Percentiles rank a stretch among this genome's conserved stretches.
These are phyloP conservation scores for Lentinula raphanica DNA, from an alignment of 768 basidiomycete species.

Conservation along the genomic window DNA sequence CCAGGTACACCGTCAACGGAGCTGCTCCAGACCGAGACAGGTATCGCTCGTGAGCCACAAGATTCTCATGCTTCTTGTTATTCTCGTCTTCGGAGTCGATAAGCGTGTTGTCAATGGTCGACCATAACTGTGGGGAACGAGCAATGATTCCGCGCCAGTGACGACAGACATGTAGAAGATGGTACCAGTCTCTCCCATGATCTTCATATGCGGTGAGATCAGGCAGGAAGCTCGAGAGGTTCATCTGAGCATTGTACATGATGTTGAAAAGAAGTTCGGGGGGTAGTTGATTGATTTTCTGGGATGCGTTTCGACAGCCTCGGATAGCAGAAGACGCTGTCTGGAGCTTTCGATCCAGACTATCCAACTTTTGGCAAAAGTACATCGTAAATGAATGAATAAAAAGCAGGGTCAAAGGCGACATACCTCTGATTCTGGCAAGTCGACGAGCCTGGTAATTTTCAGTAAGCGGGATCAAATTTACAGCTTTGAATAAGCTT, in stretches of 20 bases:
- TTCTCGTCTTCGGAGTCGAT: not conserved
- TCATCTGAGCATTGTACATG: constrained; percentile 3
- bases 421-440: constrained; percentile 4
- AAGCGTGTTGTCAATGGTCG: not conserved
- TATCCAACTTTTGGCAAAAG: not conserved
- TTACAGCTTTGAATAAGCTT: not conserved
- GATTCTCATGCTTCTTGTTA: not conserved
- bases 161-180: constrained; percentile 7
- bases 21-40: constrained; percentile 3
- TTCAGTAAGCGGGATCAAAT: not conserved
- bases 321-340: constrained; percentile 6
- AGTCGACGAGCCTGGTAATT: not conserved
- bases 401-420: not conserved
- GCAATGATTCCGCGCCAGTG: constrained; percentile 8
- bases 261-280: constrained; percentile 10
- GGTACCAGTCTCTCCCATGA: constrained; percentile 1
- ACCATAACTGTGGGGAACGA: constrained; percentile 5
- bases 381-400: not conserved
- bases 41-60: not conserved
- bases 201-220: not conserved
- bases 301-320: constrained; percentile 9
- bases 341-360: constrained; percentile 2
- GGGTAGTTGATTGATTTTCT: constrained; percentile 12
- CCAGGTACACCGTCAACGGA: constrained; percentile 3
- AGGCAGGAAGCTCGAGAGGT: constrained; percentile 8